phyloP scores from a whole-genome alignment of 768 basidiomycete species.

The Vishniacozyma victoriae region DNA sequence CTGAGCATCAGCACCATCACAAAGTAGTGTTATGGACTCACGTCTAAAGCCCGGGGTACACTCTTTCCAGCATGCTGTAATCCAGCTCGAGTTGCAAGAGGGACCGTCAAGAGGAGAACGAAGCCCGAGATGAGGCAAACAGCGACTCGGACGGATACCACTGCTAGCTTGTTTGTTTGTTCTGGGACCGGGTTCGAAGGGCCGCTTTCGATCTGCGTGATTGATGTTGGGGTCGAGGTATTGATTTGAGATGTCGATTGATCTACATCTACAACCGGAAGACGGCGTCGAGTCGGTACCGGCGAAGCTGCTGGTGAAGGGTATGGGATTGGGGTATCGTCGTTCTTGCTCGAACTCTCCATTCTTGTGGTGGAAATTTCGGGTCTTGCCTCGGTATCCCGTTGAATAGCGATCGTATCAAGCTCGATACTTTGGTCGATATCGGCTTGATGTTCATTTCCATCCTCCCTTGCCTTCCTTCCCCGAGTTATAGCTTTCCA shows the following conservation, averaged over 20 bases:
- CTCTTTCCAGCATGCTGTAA: constrained; percentile 6
- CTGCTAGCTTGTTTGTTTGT: constrained; percentile 1
- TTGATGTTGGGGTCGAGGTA: background rate
- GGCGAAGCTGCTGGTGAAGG: background rate
- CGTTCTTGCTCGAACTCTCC: background rate
- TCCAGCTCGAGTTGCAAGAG: constrained; percentile 9
- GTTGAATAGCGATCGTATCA: background rate
- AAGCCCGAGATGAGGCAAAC: constrained; percentile 14
- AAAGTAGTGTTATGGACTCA: background rate
- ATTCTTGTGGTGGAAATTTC: background rate
- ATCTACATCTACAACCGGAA: background rate
- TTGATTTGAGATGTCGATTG: background rate
- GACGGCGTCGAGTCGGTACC: constrained; percentile 2
- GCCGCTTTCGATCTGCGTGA: no score
- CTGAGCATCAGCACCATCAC: constrained; percentile 3
- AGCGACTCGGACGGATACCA: constrained; percentile 8
- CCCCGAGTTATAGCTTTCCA: background rate
- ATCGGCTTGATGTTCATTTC: background rate
- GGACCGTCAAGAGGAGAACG: constrained; percentile 17
- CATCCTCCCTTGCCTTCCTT: background rate
- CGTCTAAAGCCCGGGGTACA: constrained; percentile 9
- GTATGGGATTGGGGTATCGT: background rate
- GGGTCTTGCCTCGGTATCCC: no score
- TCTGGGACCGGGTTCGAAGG: background rate
- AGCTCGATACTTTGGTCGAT: background rate